Evolutionary conservation across 306 rosid genomes (phyloP), one percentile per base, ranked within the genome.

Genomic region (Castanospermum australe): DNA sequence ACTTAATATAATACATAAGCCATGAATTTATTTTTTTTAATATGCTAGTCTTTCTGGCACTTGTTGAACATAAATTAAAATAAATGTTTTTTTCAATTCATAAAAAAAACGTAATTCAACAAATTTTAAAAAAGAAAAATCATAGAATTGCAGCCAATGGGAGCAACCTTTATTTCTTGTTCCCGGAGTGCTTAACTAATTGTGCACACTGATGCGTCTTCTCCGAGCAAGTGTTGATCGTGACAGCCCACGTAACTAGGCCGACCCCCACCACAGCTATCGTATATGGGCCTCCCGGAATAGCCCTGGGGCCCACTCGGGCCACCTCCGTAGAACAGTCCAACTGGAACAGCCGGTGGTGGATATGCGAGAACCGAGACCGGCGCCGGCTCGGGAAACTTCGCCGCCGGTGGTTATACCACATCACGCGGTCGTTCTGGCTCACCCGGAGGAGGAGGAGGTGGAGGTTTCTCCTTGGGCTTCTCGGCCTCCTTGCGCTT

Each of bases 221-320:
- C 89, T 64, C 89, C 89, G 4, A 59, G 61, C 6, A 51, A 62
- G 45, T 60, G 78, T 1, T 71, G 72, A 38, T 81, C 81, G n/a
- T 83, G 76, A 8, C 45, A 84, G 65, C 85, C 76, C 10, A 10
- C 65, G 2, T 73, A 65, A 33, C 52, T 50, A 3, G 67, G 38
- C 52, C 86, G 42, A 21, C 60, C 76, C 17, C 79, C 83, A 18
- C 90, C 89, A 54, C 82, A 85, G 8, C 90, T 86, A 15, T 88
- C 88, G 0, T 79, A 88, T 17, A 88, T 71, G 0, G 88, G 88
- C 75, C 80, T 81, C 21, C 80, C 85, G 2, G 45, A 80, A 60
- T 21, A 30, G 33, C 57, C 38, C 4, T 78, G 78, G 41, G 74
- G 32, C 39, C 89, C 87, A 44, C 76, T 70, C 0, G 32, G 44